Base-by-base conservation (phyloP, 2,329 filamentous ascomycete species). In the Penicillium occitanis region DNA sequence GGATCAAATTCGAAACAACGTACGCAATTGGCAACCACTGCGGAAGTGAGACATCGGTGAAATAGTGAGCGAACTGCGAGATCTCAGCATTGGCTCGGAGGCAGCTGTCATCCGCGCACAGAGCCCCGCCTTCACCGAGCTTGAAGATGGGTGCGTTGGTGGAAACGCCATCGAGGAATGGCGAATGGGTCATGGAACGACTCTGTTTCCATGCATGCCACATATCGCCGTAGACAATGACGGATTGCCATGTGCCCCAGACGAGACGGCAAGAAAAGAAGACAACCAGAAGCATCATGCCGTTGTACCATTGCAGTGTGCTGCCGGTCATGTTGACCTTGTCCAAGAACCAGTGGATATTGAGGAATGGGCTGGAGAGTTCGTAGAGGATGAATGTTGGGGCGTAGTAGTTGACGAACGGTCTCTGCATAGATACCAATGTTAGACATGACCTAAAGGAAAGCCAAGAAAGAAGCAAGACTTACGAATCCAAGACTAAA, bases 341-440 rank as follows among this genome's bases (percentile, higher is more conserved):
- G 74, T 90, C 87, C 73, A 86, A 86, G 80, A 90, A 89, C 87
- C 87, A 90, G 79, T 90, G 87, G 73, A 89, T 85, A 76, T 90
- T 90, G 68, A 89, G 81, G 75, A 89, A 89, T 8, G 87, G 87
- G 68, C 83, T 85, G 48, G 86, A 88, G 69, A 90, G 85, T 73
- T 90, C 87, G 78, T 89, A 90, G 70, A 90, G 86, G 71, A 90
- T 87, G 78, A 90, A 90, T 5, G 83, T 84, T 0, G 87, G 85
- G 19, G 82, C 85, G 75, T 89, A 90, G 80, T 83, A 89, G 75
- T 88, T 88, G 67, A 88, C 78, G 72, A 89, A 89, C 2, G 87
- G 87, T 69, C 87, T 82, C 87, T 89, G 25, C 25, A 25, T 25
- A 25, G 25, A 25, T 25, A 25, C 2, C 25, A 25, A 25, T 25